Evolutionary conservation across 2,329 filamentous ascomycete species (phyloP), one percentile per base, ranked within the genome.

Genomic region (Hymenoscyphus occultus): DNA sequence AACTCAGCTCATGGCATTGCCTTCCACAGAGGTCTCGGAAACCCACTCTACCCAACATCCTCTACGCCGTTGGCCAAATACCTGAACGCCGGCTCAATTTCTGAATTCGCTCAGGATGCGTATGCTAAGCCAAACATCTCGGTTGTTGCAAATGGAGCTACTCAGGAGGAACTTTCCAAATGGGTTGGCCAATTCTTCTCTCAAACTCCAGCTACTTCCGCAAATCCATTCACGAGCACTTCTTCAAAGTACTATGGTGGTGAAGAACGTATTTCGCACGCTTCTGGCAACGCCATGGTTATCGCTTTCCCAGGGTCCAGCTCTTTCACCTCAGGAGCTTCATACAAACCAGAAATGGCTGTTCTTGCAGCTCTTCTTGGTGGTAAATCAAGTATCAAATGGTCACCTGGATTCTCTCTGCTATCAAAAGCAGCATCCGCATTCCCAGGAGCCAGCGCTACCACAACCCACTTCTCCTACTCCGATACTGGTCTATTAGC

Each of bases 131-230:
- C 89, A 75, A 97, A 97, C 80, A 90, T 99, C 73, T 92, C 94
- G 68, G 82, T 99, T 69, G 89, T 98, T 70, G 92, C 91, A 74
- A 96, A 96, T 74, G 95, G 95, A 70, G 90, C 93, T 70, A 88
- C 89, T 71, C 84, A 92, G 71, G 81, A 84, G 65, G 87, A 91
- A 69, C 82, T 98, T 71, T 85, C 86, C 75, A 96, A 95, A 82
- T 98, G 94, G 93, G 89, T 96, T 69, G 87, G 88, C 76, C 88
- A 96, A 77, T 97, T 97, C 86, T 98, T 99, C 84, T 87, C 88
- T 77, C 83, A 84, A 66, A 83, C 90, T 60, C 84, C 89, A 65
- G 77, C 82, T 72, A 78, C 83, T 69, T 76, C 84, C 68, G 78
- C 80, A 72, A 19, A 32, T 79, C 81, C 75, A 80, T 83, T 74